Evolutionary conservation across 805 yeast genomes (phyloP).

Genomic region (Metschnikowia picachoensis): DNA sequence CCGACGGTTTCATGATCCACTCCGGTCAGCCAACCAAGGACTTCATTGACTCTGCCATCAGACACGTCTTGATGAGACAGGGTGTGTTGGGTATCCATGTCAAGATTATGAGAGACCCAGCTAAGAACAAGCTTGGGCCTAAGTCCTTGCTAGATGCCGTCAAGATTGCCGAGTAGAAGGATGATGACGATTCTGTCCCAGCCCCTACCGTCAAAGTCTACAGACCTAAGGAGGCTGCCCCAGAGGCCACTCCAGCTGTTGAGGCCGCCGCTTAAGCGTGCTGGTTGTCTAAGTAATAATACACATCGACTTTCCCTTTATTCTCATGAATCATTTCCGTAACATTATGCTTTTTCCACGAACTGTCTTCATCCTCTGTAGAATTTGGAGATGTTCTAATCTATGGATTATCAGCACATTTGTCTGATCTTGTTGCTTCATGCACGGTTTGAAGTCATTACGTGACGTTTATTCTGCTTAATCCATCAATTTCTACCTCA

Average conservation of each 20-base stretch:
- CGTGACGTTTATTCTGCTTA: too few relatives aligned
- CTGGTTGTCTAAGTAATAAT: neutral
- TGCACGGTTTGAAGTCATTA: too few relatives aligned
- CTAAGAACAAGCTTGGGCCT: constrained; percentile 75
- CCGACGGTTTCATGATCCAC: constrained; percentile 99
- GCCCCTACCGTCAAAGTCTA: constrained; percentile 82
- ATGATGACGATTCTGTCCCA: constrained; percentile 69
- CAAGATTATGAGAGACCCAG: constrained; percentile 99
- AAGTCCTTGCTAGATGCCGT: constrained; percentile 94
- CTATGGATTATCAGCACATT: too few relatives aligned
- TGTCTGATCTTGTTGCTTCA: too few relatives aligned
- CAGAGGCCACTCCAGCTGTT: constrained; percentile 26
- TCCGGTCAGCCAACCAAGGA: constrained; percentile 99
- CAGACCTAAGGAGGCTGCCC: constrained; percentile 38
- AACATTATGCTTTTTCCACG: too few relatives aligned
- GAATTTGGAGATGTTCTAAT: too few relatives aligned
- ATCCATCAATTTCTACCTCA: too few relatives aligned
- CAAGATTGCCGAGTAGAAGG: constrained; percentile 90
- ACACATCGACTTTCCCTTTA: neutral
- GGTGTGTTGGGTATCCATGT: constrained; percentile 99
- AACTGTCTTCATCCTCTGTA: too few relatives aligned
- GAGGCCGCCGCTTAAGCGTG: constrained; percentile 17
- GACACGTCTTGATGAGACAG: constrained; percentile 99
- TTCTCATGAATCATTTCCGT: too few relatives aligned
- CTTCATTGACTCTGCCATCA: constrained; percentile 97